phyloP scores from a whole-genome alignment of 1,284 basidiomycete genomes.

The Mycena citricolor region DNA sequence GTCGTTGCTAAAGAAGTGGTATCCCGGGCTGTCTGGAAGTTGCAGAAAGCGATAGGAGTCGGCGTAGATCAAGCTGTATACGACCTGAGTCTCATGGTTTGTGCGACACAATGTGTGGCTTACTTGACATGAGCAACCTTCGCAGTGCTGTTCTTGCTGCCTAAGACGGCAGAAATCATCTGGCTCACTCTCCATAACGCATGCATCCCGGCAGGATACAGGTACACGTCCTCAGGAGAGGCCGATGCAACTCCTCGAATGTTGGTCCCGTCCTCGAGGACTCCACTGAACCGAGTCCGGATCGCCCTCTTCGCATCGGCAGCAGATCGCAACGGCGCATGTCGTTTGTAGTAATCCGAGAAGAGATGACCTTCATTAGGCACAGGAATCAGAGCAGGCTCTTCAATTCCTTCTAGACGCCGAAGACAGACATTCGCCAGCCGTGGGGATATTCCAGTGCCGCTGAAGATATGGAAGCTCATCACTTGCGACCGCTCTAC shows the following conservation, averaged over 20 bases:
- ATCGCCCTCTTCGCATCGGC: slow-evolving; percentile 14
- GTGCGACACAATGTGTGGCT: neutral
- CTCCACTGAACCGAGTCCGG: slow-evolving; percentile 13
- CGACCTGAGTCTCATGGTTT: slow-evolving; percentile 1
- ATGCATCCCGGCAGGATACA: slow-evolving; percentile 20
- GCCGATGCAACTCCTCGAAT: slow-evolving; percentile 16
- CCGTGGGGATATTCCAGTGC: slow-evolving; percentile 17
- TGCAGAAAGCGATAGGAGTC: slow-evolving; percentile 94
- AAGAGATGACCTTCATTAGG: slow-evolving; percentile 47
- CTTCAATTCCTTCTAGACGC: slow-evolving; percentile 1
- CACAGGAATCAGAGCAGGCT: slow-evolving; percentile 8
- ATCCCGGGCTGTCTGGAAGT: slow-evolving; percentile 87
- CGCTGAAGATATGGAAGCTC: slow-evolving; percentile 18
- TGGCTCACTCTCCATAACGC: slow-evolving; percentile 18
- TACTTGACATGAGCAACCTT: slow-evolving; percentile 24
- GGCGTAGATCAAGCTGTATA: slow-evolving; percentile 91
- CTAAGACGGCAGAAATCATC: slow-evolving; percentile 11
- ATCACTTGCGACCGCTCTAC: slow-evolving; percentile 7
- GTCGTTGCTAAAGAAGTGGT: slow-evolving; percentile 67
- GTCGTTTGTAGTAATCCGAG: slow-evolving; percentile 94
- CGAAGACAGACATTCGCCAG: slow-evolving; percentile 17
- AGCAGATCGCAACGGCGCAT: slow-evolving; percentile 60
- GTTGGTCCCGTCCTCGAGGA: slow-evolving; percentile 41
- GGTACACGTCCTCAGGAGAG: slow-evolving; percentile 19
- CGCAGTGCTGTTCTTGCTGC: neutral